Percentiles rank a stretch among this genome's conserved stretches.
Evolutionary conservation across 495 filamentous ascomycete species (phyloP).

Genomic region (Glutinoglossum americanum): DNA sequence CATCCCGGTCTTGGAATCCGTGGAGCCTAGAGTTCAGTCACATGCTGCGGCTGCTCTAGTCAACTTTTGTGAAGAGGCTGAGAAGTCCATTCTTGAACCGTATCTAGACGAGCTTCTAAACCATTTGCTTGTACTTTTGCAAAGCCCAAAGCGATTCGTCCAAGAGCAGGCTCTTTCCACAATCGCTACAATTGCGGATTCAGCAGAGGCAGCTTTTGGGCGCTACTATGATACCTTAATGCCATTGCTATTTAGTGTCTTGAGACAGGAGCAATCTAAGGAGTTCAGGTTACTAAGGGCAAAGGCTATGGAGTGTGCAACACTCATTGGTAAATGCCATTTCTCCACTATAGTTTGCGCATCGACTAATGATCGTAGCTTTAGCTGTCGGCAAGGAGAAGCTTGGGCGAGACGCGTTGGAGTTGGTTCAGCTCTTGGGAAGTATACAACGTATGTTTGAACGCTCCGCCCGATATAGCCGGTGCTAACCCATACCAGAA

Average conservation of each 20-base stretch:
- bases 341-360: background rate
- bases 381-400: slow-evolving; percentile 85
- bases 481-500: slow-evolving; percentile 15
- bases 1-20: slow-evolving; percentile 73
- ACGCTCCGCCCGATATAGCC: background rate
- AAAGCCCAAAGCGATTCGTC: slow-evolving; percentile 81
- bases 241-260: slow-evolving; percentile 78
- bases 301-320: slow-evolving; percentile 99
- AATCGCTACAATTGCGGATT: slow-evolving; percentile 96
- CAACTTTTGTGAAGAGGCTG: slow-evolving; percentile 98
- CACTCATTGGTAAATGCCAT: slow-evolving; percentile 36
- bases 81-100: slow-evolving; percentile 77
- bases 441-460: slow-evolving; percentile 42
- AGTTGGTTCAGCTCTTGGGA: slow-evolving; percentile 66
- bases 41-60: slow-evolving; percentile 93
- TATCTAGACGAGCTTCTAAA: slow-evolving; percentile 77
- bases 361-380: slow-evolving; percentile 20
- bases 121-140: slow-evolving; percentile 62
- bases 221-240: slow-evolving; percentile 90
- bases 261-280: slow-evolving; percentile 74
- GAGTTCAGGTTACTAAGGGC: slow-evolving; percentile 78
- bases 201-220: slow-evolving; percentile 84
- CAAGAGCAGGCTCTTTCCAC: slow-evolving; percentile 97
- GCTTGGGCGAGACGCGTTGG: slow-evolving; percentile 69
- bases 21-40: slow-evolving; percentile 85